Evolutionary conservation across 257 asterid genomes (phyloP), one percentile per base, ranked within the genome.

Genomic region (Pogostemon cablin): DNA sequence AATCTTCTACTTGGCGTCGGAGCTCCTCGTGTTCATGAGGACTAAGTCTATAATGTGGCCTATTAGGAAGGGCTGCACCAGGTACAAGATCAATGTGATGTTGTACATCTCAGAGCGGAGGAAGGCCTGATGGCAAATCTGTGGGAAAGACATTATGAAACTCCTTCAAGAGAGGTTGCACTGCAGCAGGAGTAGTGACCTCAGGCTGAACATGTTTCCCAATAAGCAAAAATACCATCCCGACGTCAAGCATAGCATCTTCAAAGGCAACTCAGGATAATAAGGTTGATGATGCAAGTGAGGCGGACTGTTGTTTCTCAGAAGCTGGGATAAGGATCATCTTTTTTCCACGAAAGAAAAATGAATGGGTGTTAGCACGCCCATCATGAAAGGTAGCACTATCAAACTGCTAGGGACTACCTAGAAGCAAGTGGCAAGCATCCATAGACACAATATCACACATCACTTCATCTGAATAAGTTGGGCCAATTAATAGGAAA

Each of bases 401-500:
- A 53, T 67, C 62, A 4, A 12, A 52, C 40, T 67, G 32, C 72
- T 63, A 52, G 1, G 48, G 49, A 7, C 49, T 49, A 0, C 62
- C 62, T 2, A 67, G 8, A 0, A 49, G 2, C 0, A 68, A 1
- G 3, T 67, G 63, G 1, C 53, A 67, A 0, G 72, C 42, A 25
- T 68, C 72, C 72, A 68, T 68, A 0, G 53, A 63, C 6, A 68
- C 63, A 10, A 68, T 35, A 32, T 68, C 54, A 20, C 49, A 67
- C 3, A 6, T 1, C 10, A 65, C 11, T 1, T 65, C 71, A 47
- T 65, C 71, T 0, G 3, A 3, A 38, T 67, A 50, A 1, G 61
- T 37, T 10, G 50, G 12, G 0, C 72, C 61, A n/a, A 68, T 15
- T 39, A 38, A 49, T 0, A 66, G 3, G 2, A 39, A 1, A 3